These are phyloP conservation scores for Dryas integrifolia DNA, from an alignment of 331 rosid species.

Conservation along the genomic window DNA sequence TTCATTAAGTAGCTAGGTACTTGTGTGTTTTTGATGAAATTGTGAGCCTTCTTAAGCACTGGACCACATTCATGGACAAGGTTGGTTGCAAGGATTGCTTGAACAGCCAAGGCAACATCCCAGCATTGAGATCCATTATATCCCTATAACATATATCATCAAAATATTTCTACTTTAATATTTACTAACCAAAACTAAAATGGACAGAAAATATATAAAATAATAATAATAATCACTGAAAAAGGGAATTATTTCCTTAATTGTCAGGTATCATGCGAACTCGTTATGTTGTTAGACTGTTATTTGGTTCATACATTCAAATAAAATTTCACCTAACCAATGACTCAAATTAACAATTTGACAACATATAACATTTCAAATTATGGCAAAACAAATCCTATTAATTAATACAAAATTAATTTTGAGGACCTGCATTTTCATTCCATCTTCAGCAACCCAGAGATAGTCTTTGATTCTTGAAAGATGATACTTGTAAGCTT, in stretches of 20 bases:
- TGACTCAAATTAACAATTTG: no score
- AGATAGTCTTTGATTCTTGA: constrained; percentile 76
- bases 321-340: no score
- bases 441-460: constrained; percentile 88
- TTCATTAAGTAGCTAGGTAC: constrained; percentile 22
- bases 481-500: constrained; percentile 58
- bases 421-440: constrained; percentile 77
- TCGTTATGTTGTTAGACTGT: no score
- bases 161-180: not conserved
- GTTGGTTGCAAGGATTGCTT: constrained; percentile 64
- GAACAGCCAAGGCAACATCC: constrained; percentile 64
- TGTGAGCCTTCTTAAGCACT: constrained; percentile 52
- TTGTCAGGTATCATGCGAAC: no score
- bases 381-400: not conserved
- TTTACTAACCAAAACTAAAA: no score
- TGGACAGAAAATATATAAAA: no score
- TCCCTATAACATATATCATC: constrained; percentile 40
- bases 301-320: no score
- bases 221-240: no score
- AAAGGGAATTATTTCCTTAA: no score
- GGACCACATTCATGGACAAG: constrained; percentile 48
- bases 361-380: no score
- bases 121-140: constrained; percentile 70
- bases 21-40: constrained; percentile 55
- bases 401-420: not conserved